Evolutionary conservation across 208 protist genomes (phyloP), one percentile per base, ranked within the genome.

Genomic region (Angomonas ambiguus): DNA sequence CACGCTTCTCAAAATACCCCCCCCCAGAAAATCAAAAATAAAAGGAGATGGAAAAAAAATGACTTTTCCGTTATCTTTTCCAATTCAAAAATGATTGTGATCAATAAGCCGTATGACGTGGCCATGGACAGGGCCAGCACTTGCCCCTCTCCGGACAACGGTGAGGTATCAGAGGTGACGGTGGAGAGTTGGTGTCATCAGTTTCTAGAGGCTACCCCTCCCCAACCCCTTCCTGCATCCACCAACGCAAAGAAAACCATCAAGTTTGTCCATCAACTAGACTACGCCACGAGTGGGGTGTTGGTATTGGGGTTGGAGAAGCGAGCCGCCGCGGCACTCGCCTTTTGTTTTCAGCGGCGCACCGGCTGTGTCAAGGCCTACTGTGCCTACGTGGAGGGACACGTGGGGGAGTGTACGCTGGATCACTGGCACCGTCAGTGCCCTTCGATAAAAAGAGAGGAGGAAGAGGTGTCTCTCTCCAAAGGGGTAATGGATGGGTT

Each of bases 241-340:
- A n/a, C n/a, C n/a, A 45, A 45, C 8, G 16, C 16, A 16, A 45
- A 45, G 16, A 45, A 45, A 45, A 76, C 78, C 67, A 63, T 96
- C 16, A 93, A 93, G 73, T 95, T 97, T 72, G 83, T 95, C 18
- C 93, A 97, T 49, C 91, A 95, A 62, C 72, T 97, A n/a, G 93
- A 97, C 65, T 93, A 81, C 53, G 79, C 85, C 5, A 97, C 93
- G 27, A 93, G 83, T 65, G 93, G 93, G 13, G 80, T 97, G 33
- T 60, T 97, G 51, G 95, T 90, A 51, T 51, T 97, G 1, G 91
- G 88, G 4, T 94, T 96, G 33, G 91, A 75, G 2, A 93, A 86
- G 68, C 69, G 77, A 24, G 92, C 83, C 78, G 85, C 89, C 1
- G 79, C 87, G 2, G 25, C 28, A 2, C 22, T 59, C 11, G 13